These are phyloP conservation scores for Cucurbita maxima DNA, from an alignment of 306 rosid species.

Conservation along the genomic window DNA sequence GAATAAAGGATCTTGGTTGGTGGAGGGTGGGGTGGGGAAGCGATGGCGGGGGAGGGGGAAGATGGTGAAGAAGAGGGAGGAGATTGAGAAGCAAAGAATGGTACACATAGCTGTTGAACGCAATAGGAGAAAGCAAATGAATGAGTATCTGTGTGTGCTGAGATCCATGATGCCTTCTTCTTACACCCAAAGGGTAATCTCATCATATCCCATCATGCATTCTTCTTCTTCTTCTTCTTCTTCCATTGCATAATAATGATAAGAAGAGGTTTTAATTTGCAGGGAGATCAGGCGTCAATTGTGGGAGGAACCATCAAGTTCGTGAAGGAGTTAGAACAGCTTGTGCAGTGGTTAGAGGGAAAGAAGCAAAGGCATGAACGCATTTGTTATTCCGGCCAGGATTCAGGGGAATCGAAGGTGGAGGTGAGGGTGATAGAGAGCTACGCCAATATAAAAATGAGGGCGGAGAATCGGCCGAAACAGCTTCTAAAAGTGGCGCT, in stretches of 20 bases:
- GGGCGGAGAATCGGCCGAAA: too few relatives aligned
- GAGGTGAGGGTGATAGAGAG: too few relatives aligned
- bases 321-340: slow-evolving; percentile 2
- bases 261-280: not conserved
- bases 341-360: slow-evolving; percentile 17
- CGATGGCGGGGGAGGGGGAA: not conserved
- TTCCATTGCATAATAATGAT: too few relatives aligned
- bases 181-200: slow-evolving; percentile 41
- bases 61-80: not conserved
- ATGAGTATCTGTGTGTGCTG: slow-evolving; percentile 37
- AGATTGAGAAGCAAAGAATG: slow-evolving; percentile 29
- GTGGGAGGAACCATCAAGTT: slow-evolving; percentile 29
- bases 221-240: not conserved
- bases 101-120: slow-evolving; percentile 50
- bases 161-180: slow-evolving; percentile 58
- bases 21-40: too few relatives aligned
- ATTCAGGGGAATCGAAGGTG: too few relatives aligned
- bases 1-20: too few relatives aligned
- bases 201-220: not conserved
- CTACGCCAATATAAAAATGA: too few relatives aligned
- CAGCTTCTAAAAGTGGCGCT: too few relatives aligned
- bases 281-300: slow-evolving; percentile 41
- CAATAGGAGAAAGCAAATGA: slow-evolving; percentile 59
- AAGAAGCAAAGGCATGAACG: not conserved
- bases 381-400: too few relatives aligned